These are phyloP conservation scores for Populus tremula DNA, from an alignment of 345 rosid species.

Conservation along the genomic window DNA sequence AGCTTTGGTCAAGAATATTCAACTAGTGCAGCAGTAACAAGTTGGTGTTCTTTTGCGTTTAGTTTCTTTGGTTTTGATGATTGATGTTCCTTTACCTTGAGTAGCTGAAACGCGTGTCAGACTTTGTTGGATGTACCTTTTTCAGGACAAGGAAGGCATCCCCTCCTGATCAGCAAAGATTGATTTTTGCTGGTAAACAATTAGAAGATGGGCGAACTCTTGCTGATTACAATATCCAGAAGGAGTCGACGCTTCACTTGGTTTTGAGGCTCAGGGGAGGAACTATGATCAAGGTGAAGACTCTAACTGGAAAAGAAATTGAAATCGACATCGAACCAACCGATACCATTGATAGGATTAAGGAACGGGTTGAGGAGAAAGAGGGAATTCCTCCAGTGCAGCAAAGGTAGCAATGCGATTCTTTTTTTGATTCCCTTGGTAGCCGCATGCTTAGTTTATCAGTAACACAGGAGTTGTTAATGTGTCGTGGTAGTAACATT, in stretches of 20 bases:
- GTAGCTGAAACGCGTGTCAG: not conserved
- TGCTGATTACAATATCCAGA: conserved; percentile 86
- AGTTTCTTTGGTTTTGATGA: not conserved
- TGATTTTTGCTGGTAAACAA: conserved; percentile 94
- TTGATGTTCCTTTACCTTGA: not conserved
- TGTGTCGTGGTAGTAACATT: not conserved
- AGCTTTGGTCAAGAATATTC: not conserved
- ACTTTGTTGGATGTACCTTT: not conserved
- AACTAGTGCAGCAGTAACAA: not conserved
- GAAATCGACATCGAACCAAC: conserved; percentile 94
- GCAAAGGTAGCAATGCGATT: conserved; percentile 57
- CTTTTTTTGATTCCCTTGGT: not conserved
- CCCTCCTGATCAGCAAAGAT: conserved; percentile 93
- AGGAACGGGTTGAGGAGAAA: conserved; percentile 93
- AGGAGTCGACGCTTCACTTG: conserved; percentile 90
- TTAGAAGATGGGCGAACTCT: conserved; percentile 93
- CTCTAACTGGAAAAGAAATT: conserved; percentile 90
- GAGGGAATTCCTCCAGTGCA: conserved; percentile 99
- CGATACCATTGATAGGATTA: conserved; percentile 89
- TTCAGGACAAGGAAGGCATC: conserved; percentile 94
- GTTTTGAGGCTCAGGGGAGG: conserved; percentile 96
- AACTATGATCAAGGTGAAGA: conserved; percentile 94
- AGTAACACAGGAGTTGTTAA: not conserved
- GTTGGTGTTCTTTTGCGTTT: not conserved
- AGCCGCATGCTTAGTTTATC: not conserved